Evolutionary conservation across 192 early-diverging fungal genomes (phyloP).

Genomic region (Coemansia sp.): DNA sequence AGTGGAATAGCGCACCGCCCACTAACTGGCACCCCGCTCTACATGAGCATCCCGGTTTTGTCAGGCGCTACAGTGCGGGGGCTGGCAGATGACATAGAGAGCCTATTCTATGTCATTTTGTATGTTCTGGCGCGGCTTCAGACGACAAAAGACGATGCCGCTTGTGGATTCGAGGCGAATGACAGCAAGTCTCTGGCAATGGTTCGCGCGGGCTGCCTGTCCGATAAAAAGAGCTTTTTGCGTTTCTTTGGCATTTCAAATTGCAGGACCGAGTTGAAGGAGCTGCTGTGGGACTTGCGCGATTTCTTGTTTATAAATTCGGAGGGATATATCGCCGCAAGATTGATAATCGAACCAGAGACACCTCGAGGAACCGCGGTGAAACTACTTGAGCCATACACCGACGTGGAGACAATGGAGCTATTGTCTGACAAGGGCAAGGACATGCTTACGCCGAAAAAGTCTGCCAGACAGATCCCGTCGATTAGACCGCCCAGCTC

Average conservation of each 20-base stretch:
- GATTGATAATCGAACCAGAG: background rate
- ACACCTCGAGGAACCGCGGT: background rate
- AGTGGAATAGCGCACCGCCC: too few relatives aligned
- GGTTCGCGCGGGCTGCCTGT: background rate
- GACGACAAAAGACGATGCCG: background rate
- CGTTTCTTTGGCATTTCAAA: background rate
- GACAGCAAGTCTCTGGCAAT: background rate
- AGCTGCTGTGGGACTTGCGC: background rate
- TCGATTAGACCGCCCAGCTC: background rate
- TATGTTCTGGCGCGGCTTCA: background rate
- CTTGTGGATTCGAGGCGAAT: background rate
- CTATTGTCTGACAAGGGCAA: background rate
- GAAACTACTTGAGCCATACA: background rate
- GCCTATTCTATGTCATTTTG: constrained; percentile 19
- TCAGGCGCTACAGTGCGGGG: background rate
- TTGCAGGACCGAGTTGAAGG: background rate
- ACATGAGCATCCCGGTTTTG: constrained; percentile 18
- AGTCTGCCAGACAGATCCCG: background rate
- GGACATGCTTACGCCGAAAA: background rate
- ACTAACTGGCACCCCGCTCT: constrained; percentile 2
- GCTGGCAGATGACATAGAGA: constrained; percentile 22
- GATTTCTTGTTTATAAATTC: background rate
- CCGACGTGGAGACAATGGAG: background rate
- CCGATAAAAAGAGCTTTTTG: background rate
- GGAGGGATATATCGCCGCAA: background rate